These are phyloP conservation scores for Benincasa hispida DNA, from an alignment of 306 rosid genomes.

Conservation along the genomic window DNA sequence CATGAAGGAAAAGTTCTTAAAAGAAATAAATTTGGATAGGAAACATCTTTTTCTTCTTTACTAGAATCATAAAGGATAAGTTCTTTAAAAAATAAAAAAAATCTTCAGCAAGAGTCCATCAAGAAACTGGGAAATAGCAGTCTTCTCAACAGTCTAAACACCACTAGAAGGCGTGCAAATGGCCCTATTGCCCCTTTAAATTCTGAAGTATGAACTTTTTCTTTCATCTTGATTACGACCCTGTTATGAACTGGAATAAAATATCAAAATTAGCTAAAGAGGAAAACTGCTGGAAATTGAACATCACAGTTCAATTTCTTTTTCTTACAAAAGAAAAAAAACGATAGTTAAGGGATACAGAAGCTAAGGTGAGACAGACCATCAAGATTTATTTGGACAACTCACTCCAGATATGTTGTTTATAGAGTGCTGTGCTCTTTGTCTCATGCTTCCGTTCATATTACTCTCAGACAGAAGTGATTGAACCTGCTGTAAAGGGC, in stretches of 20 bases:
- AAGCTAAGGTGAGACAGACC: neutral
- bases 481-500: slow-evolving; percentile 19
- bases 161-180: neutral
- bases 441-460: neutral
- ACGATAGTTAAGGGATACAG: neutral
- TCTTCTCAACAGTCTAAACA: neutral
- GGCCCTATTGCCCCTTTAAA: neutral
- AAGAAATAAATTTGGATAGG: neutral
- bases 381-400: neutral
- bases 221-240: neutral
- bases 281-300: neutral
- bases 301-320: no score
- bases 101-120: neutral
- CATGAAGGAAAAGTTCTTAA: neutral
- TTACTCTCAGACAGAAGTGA: slow-evolving; percentile 11
- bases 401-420: neutral
- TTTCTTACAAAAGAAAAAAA: neutral
- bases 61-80: neutral
- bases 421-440: neutral
- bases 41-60: neutral
- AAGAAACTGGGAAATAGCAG: neutral
- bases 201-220: neutral
- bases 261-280: neutral
- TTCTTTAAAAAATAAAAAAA: neutral
- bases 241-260: neutral